Conservation (phyloP, 208 protist species). For the Acanthamoeba sp. region DNA sequence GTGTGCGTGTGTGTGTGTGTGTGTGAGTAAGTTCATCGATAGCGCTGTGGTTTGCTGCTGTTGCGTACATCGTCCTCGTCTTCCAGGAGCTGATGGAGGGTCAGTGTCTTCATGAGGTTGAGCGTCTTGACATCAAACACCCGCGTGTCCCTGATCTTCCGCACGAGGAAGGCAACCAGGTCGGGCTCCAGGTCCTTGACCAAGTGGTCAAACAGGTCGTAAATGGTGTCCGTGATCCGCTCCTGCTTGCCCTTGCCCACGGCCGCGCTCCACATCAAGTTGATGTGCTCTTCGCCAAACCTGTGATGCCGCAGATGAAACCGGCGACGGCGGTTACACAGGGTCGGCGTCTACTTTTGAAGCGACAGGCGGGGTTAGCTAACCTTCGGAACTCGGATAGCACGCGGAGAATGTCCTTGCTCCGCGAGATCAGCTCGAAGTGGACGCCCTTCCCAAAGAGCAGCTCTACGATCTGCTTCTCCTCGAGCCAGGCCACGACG, state of each 20-base stretch:
- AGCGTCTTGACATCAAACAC: conserved; percentile 55
- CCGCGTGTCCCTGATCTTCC: conserved; percentile 26
- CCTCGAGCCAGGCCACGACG: conserved; percentile 33
- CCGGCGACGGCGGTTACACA: too few relatives aligned
- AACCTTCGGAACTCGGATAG: conserved; percentile 33
- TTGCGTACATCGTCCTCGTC: conserved; percentile 5
- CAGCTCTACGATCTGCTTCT: conserved; percentile 52
- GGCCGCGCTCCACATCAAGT: conserved; percentile 60
- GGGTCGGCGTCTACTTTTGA: too few relatives aligned
- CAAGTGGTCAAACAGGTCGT: conserved; percentile 60
- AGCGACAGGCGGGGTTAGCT: not conserved
- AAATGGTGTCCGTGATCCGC: conserved; percentile 67
- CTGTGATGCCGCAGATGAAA: too few relatives aligned
- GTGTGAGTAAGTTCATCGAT: too few relatives aligned
- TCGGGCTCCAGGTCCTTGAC: conserved; percentile 49
- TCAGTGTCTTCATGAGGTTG: conserved; percentile 40
- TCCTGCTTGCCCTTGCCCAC: conserved; percentile 67
- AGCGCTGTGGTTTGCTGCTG: too few relatives aligned
- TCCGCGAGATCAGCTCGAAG: conserved; percentile 60
- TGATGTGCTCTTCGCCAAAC: conserved; percentile 63
- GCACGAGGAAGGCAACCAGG: not conserved
- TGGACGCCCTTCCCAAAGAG: conserved; percentile 64
- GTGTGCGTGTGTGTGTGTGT: too few relatives aligned
- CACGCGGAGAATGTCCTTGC: conserved; percentile 61
- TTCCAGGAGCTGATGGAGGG: conserved; percentile 43